Percentiles rank a stretch among this genome's conserved stretches.
These are phyloP conservation scores for Penicillium vulpinum DNA, from an alignment of 2,329 filamentous ascomycete genomes.

Conservation along the genomic window DNA sequence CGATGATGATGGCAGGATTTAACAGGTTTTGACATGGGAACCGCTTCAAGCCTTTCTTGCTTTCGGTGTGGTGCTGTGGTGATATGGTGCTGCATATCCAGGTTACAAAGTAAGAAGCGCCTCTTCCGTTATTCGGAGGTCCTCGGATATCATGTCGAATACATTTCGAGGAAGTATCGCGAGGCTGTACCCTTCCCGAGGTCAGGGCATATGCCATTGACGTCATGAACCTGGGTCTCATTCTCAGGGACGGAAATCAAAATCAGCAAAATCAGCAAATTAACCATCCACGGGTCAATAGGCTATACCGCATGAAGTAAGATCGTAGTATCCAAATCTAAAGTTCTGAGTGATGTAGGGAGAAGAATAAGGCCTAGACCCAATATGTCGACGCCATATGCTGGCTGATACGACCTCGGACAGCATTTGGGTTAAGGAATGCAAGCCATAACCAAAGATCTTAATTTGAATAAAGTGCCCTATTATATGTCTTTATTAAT, in stretches of 20 bases:
- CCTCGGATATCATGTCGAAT: too few species aligned
- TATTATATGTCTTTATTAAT: not conserved
- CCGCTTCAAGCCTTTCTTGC: not conserved
- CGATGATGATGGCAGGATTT: not conserved
- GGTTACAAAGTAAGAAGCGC: not conserved
- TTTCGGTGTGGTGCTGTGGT: too few species aligned
- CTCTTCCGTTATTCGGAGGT: not conserved
- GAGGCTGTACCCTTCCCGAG: too few species aligned
- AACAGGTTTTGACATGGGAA: not conserved
- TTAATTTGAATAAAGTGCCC: not conserved
- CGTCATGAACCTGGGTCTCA: conserved; percentile 16
- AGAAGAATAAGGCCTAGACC: not conserved
- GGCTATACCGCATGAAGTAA: not conserved
- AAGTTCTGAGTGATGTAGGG: not conserved
- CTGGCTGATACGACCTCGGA: not conserved
- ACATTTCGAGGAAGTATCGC: too few species aligned
- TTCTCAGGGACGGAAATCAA: conserved; percentile 10
- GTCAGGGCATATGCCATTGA: conserved; percentile 10
- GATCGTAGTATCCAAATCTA: not conserved
- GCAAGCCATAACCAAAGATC: not conserved
- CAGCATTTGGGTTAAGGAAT: not conserved
- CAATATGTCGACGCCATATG: not conserved
- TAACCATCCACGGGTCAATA: not conserved
- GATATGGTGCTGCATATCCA: not conserved
- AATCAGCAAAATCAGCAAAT: not conserved